Conservation (phyloP, 768 basidiomycete genomes). For the Tulasnella sp. region DNA sequence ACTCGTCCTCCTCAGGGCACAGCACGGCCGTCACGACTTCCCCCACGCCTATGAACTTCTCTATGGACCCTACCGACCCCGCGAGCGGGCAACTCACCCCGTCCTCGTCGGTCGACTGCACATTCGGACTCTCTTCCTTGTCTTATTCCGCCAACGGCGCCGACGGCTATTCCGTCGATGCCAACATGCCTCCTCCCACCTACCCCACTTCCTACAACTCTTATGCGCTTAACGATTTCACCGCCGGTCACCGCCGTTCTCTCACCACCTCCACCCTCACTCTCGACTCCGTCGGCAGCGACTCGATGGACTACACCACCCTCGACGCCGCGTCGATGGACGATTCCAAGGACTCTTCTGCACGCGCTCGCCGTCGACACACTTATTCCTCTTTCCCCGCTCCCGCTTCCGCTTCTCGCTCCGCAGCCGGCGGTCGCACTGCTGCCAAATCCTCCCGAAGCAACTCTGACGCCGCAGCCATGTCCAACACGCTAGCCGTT, state of each 20-base stretch:
- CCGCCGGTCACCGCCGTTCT: background rate
- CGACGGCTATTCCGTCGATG: slow-evolving; percentile 15
- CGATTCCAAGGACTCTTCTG: background rate
- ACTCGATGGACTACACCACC: background rate
- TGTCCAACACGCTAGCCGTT: slow-evolving; percentile 80
- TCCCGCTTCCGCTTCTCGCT: slow-evolving; percentile 4
- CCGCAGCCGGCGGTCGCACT: background rate
- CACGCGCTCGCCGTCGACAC: slow-evolving; percentile 15
- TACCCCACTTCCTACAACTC: slow-evolving; percentile 6
- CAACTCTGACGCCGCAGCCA: slow-evolving; percentile 35
- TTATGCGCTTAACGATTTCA: background rate
- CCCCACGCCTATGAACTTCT: slow-evolving; percentile 16
- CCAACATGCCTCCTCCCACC: slow-evolving; percentile 19
- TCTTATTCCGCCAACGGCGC: slow-evolving; percentile 13
- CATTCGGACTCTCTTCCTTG: slow-evolving; percentile 12
- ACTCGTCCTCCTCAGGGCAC: slow-evolving; percentile 3
- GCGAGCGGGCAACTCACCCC: background rate
- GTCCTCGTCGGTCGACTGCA: background rate
- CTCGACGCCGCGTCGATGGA: background rate
- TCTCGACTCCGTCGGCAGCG: background rate
- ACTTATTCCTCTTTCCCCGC: slow-evolving; percentile 25
- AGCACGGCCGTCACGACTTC: slow-evolving; percentile 10
- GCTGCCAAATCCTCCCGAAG: background rate
- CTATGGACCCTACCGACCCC: slow-evolving; percentile 13
- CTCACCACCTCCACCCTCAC: slow-evolving; percentile 4